A percentile compares a stretch with the other conserved stretches of the same genome.
Conservation (phyloP, 2,329 filamentous ascomycete genomes). For the Clarireedia homoeocarpa region DNA sequence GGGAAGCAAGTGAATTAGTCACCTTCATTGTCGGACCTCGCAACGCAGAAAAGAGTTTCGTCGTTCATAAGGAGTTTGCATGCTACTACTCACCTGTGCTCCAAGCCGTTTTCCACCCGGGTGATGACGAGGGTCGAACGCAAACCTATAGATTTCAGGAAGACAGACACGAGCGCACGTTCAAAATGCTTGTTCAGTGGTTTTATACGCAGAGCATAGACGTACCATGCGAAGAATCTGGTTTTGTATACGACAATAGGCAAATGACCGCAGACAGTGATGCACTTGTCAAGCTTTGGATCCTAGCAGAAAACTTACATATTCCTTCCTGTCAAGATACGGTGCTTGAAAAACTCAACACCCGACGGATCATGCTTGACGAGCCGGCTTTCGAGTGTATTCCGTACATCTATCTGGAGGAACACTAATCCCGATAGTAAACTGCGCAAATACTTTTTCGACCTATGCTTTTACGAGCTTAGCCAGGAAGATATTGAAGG, state of each 20-base stretch:
- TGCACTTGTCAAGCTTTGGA: conserved; percentile 7
- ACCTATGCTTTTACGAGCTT: too few species aligned
- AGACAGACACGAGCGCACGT: not conserved
- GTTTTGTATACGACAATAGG: too few species aligned
- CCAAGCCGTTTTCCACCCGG: conserved; percentile 1
- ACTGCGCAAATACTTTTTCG: too few species aligned
- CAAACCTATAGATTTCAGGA: conserved; percentile 5
- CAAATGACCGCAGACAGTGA: not conserved
- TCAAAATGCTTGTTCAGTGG: conserved; percentile 6
- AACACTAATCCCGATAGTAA: not conserved
- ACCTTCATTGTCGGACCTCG: not conserved
- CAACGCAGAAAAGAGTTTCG: too few species aligned
- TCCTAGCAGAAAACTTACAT: conserved; percentile 7
- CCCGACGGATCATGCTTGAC: not conserved
- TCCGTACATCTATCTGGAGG: not conserved
- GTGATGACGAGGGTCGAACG: not conserved
- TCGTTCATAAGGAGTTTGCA: not conserved
- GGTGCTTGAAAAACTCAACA: not conserved
- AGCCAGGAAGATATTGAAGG: too few species aligned
- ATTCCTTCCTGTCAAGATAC: conserved; percentile 9
- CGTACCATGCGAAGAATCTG: too few species aligned
- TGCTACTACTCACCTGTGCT: not conserved
- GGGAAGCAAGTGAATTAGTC: not conserved
- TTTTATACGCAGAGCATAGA: conserved; percentile 2
- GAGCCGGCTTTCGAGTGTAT: not conserved